phyloP scores from a whole-genome alignment of 495 filamentous ascomycete species.

The Chaetomium tenue region DNA sequence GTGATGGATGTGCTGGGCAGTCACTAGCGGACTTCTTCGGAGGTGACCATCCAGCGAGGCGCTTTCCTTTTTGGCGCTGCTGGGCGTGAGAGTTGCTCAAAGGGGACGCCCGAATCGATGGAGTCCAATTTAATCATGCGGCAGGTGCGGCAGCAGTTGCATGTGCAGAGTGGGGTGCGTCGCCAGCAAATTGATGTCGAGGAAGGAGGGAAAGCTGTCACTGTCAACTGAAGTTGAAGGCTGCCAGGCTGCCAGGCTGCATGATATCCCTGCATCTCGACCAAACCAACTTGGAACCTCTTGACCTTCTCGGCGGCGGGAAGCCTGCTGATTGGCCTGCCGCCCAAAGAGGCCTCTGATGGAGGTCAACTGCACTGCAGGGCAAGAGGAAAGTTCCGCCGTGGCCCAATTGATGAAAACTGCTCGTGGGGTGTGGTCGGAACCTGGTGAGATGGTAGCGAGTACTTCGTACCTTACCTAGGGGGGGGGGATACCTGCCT shows the following conservation, averaged over 20 bases:
- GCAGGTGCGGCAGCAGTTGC: conserved; percentile 27
- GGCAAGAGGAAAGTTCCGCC: background rate
- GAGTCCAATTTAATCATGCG: conserved; percentile 28
- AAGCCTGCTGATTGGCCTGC: conserved; percentile 14
- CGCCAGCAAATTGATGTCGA: background rate
- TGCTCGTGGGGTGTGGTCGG: no score
- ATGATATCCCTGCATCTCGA: conserved; percentile 6
- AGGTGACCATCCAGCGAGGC: background rate
- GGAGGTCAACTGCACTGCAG: background rate
- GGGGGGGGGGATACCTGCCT: no score
- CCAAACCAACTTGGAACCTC: conserved; percentile 1
- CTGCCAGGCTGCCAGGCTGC: background rate
- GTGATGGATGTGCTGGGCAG: background rate
- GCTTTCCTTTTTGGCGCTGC: background rate
- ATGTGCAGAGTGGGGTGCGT: conserved; percentile 19
- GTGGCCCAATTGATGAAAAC: background rate
- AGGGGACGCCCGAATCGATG: conserved; percentile 5
- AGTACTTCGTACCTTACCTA: no score
- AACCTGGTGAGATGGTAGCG: no score
- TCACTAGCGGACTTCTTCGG: conserved; percentile 1
- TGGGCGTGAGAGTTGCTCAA: conserved; percentile 13
- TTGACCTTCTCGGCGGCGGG: background rate
- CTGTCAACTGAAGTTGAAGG: background rate
- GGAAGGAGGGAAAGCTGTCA: background rate
- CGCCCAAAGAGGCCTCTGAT: background rate